Base-by-base conservation (phyloP, 148 eudicot species). In the Rhododendron molle region DNA sequence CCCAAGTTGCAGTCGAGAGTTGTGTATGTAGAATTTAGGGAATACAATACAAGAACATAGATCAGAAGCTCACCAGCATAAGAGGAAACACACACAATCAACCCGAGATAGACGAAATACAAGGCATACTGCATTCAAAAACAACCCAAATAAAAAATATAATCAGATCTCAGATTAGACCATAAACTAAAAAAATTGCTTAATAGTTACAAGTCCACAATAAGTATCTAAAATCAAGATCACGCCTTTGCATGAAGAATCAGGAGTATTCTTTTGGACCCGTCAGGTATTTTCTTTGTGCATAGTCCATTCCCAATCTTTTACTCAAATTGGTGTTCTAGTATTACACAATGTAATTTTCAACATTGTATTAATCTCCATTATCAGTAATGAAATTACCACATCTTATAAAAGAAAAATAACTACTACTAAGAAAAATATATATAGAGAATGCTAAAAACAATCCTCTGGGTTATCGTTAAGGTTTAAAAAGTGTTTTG, bases 61-160 rank as follows among this genome's bases (percentile, higher is more conserved):
- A 80, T 58, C 58, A 73, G 69, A 26, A 69, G 69, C 92, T 91
- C 85, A 95, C 99, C 99, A 65, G 98, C 96, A 73, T 97, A 97
- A 4, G 99, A 95, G 3, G 99, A 95, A 54, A 91, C 89, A 76
- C 99, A 97, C 9, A 97, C 99, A 67, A 97, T 89, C 92, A 97
- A 91, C 54, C 99, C 99, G 86, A 97, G 98, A 81, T 95, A 97
- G 72, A 97, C 95, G 85, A 97, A 97, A 86, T 95, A 97, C 88
- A 97, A 87, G 62, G 99, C 94, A 88, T 97, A 97, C 99, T 95
- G 98, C 95, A 88, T 38, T 78, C 28, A 84, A 44, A 36, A 76
- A 60, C 0, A 86, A 60, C 23, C 32, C 0, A 38, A n/a, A 49
- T 26, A 40, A 40, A 9, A 62, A 62, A n/a, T 14, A 14, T 11